A percentile compares a stretch with the other conserved stretches of the same genome.
These are phyloP conservation scores for Diaporthe citri DNA, from an alignment of 2,329 filamentous ascomycete genomes.

Conservation along the genomic window DNA sequence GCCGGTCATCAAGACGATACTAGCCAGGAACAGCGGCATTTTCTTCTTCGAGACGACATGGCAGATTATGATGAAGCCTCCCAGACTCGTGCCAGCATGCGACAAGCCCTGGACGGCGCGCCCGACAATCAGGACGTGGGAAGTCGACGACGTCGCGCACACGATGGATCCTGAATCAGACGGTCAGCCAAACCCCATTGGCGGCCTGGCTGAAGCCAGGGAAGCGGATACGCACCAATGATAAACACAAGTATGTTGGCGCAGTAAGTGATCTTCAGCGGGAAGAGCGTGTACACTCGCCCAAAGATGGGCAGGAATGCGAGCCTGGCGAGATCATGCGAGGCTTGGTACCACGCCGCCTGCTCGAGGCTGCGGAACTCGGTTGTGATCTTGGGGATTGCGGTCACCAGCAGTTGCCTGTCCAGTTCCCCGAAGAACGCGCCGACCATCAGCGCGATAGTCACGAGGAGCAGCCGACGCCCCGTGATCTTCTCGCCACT, in stretches of 20 bases:
- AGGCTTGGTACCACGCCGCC: constrained; percentile 28
- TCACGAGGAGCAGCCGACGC: background rate
- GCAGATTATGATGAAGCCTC: background rate
- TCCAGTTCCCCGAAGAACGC: background rate
- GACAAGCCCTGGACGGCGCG: background rate
- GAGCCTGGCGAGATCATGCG: background rate
- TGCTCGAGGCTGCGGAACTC: constrained; percentile 32
- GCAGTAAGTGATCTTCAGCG: constrained; percentile 7
- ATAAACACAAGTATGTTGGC: background rate
- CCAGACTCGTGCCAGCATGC: background rate
- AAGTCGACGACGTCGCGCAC: background rate
- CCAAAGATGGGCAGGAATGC: constrained; percentile 11
- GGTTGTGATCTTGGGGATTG: constrained; percentile 32
- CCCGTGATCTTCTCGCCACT: background rate
- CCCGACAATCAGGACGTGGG: background rate
- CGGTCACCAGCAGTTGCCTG: constrained; percentile 9
- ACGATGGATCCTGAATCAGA: background rate
- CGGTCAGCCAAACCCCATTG: background rate
- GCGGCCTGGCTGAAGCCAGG: too few species aligned
- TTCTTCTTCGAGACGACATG: constrained; percentile 4
- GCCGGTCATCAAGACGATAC: background rate
- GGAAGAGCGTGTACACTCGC: background rate
- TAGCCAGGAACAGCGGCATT: background rate
- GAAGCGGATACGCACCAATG: background rate
- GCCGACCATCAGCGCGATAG: background rate